These are phyloP conservation scores for Cryphonectria radicalis DNA, from an alignment of 2,329 filamentous ascomycete species.

Conservation along the genomic window DNA sequence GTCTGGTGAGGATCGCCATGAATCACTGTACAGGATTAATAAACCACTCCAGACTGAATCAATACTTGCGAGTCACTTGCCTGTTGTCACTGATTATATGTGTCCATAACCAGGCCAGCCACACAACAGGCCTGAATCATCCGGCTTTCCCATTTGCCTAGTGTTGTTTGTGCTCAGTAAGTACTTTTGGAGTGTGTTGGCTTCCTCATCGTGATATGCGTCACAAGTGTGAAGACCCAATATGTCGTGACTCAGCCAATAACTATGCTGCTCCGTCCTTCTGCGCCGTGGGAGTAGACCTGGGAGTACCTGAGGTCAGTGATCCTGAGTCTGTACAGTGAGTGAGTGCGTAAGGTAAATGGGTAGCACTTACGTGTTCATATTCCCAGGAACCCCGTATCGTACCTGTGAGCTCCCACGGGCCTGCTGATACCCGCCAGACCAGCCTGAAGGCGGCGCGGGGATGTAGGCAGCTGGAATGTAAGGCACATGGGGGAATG, in stretches of 20 bases:
- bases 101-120: neutral
- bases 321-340: neutral
- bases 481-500: neutral
- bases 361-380: neutral
- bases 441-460: neutral
- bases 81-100: neutral
- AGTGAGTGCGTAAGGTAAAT: neutral
- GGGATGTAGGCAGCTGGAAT: neutral
- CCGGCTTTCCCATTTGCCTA: neutral
- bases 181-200: neutral
- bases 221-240: neutral
- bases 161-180: neutral
- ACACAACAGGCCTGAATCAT: neutral
- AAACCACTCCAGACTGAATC: neutral
- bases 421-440: neutral
- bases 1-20: neutral
- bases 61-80: neutral
- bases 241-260: neutral
- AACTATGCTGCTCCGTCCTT: neutral
- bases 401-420: neutral
- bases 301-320: neutral
- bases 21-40: neutral
- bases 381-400: neutral
- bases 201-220: neutral
- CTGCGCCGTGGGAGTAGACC: neutral